Base-by-base conservation (phyloP, 2,329 filamentous ascomycete species). In the Ascochyta pisi region DNA sequence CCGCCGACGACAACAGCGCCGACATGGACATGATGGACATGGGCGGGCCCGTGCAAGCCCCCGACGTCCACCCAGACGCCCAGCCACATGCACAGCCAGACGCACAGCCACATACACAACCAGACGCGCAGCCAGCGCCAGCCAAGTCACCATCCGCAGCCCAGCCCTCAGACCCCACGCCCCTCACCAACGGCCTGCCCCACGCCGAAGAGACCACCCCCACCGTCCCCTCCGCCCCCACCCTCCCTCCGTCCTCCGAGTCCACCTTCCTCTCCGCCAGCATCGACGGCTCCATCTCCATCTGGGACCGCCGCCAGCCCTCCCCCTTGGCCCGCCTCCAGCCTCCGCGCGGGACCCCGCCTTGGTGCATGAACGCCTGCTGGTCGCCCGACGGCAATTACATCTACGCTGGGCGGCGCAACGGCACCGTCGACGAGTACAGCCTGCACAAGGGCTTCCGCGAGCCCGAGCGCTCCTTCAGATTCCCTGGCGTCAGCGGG, bases 341-440 rank as follows among this genome's bases (percentile, higher is more conserved):
- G 1, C 91, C 90, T 16, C 82, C 87, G 10, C 85, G 86, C 10
- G 87, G 87, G 16, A 90, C 92, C 0, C 94, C 95, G 1, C 95
- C 94, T 0, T 99, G 94, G 94, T 98, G 94, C 76, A 97, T 96
- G 87, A 93, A 91, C 63, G 92, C 92, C 0, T 96, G 92, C 78
- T 99, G 95, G 95, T 94, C 90, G 50, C 92, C 92, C 0, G 91
- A 97, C 73, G 95, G 95, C 13, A 98, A 98, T 76, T 92, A 86
- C 76, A 93, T 99, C 67, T 99, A 96, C 76, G 93, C 90, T 0
- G 95, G 95, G 0, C 83, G 95, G 26, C 84, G 95, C 54, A 98
- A 98, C 75, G 86, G 92, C 47, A 96, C 92, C 0, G 95, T 99
- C 0, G 95, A 99, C 65, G 95, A 99, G 76, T 99, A 90, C 76